phyloP scores from a whole-genome alignment of 768 basidiomycete genomes.

The Brasilioporus rufonigricans region DNA sequence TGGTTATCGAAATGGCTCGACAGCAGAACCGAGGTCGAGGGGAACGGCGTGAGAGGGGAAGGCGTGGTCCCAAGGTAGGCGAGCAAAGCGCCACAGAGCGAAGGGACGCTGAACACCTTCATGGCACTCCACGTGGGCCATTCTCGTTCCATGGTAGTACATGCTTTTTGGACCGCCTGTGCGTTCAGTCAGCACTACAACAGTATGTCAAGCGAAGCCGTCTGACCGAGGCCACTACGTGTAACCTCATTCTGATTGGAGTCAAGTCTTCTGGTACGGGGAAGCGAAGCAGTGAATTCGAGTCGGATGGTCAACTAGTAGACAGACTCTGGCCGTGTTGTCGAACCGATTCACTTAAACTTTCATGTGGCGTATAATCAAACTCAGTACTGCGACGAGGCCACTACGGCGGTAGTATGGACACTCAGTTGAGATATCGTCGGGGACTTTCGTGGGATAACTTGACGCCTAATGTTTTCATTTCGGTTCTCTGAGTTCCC shows the following conservation, averaged over 20 bases:
- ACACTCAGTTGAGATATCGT: too few relatives aligned
- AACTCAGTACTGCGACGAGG: too few relatives aligned
- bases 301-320: too few relatives aligned
- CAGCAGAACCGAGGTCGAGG: slow-evolving; percentile 33
- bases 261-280: background rate
- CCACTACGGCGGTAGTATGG: too few relatives aligned
- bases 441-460: too few relatives aligned
- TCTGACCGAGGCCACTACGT: slow-evolving; percentile 18
- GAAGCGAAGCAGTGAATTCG: background rate
- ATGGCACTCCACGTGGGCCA: slow-evolving; percentile 10
- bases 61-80: slow-evolving; percentile 13
- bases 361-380: too few relatives aligned
- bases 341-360: too few relatives aligned
- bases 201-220: background rate
- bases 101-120: slow-evolving; percentile 21
- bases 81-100: slow-evolving; percentile 22
- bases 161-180: slow-evolving; percentile 12
- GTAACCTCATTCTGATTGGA: too few relatives aligned
- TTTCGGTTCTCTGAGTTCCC: too few relatives aligned
- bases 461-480: too few relatives aligned
- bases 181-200: background rate
- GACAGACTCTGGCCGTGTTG: too few relatives aligned
- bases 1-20: slow-evolving; percentile 38
- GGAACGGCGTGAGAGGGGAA: slow-evolving; percentile 27
- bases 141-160: slow-evolving; percentile 2